Evolutionary conservation across 202 grass and related monocot species (phyloP).

Genomic region (Musa balbisiana): DNA sequence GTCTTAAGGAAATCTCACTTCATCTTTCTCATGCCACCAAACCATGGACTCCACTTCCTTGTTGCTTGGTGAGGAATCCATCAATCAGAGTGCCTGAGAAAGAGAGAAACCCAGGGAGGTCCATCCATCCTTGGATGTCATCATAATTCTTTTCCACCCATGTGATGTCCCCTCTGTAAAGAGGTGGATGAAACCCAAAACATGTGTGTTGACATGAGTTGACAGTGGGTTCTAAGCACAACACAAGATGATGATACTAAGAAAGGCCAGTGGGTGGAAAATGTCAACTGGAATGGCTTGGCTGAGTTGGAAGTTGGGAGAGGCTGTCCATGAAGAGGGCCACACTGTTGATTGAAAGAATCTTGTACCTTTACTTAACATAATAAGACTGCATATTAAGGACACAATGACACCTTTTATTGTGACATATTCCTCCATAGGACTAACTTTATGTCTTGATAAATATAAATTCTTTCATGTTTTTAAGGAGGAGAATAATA

Average conservation of each 20-base stretch:
- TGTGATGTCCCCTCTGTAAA: slow-evolving; percentile 69
- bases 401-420: too few species aligned
- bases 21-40: slow-evolving; percentile 15
- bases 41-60: slow-evolving; percentile 41
- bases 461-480: too few species aligned
- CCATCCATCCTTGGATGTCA: slow-evolving; percentile 27
- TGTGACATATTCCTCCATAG: too few species aligned
- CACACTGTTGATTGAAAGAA: too few species aligned
- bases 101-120: slow-evolving; percentile 23
- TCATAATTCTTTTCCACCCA: slow-evolving; percentile 40
- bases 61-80: slow-evolving; percentile 67
- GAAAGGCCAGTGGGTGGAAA: slow-evolving; percentile 15
- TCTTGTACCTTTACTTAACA: too few species aligned
- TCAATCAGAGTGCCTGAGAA: slow-evolving; percentile 27
- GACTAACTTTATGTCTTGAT: too few species aligned
- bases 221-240: slow-evolving; percentile 38
- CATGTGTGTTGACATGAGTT: slow-evolving; percentile 36
- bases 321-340: too few species aligned
- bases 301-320: background rate
- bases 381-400: too few species aligned
- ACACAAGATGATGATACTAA: slow-evolving; percentile 27
- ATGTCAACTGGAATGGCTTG: slow-evolving; percentile 12
- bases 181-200: slow-evolving; percentile 23
- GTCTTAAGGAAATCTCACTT: background rate
- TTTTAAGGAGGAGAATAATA: too few species aligned